Evolutionary conservation across 2,329 filamentous ascomycete genomes (phyloP).

Genomic region (Macroventuria anomochaeta): DNA sequence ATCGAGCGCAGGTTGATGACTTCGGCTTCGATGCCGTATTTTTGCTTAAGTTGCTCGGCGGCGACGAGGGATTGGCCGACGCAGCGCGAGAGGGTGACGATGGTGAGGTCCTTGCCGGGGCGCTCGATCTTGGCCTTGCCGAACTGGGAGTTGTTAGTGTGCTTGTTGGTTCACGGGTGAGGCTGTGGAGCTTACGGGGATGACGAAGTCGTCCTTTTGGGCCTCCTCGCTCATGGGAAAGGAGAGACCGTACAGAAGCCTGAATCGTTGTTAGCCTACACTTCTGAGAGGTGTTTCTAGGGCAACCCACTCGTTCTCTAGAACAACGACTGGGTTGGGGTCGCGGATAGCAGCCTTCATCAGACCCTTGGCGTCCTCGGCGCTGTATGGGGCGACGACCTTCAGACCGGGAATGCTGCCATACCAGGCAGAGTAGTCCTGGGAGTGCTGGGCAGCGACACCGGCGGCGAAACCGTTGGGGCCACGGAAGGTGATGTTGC

Average conservation of each 20-base stretch:
- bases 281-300: background rate
- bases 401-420: constrained; percentile 97
- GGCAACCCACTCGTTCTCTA: constrained; percentile 58
- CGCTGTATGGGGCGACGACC: constrained; percentile 94
- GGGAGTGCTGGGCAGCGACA: constrained; percentile 97
- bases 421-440: constrained; percentile 99
- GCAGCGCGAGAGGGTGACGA: constrained; percentile 92
- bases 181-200: constrained; percentile 63
- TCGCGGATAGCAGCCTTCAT: constrained; percentile 97
- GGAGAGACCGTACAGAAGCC: constrained; percentile 82
- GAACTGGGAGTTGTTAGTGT: constrained; percentile 58
- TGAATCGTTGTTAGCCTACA: constrained; percentile 49
- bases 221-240: constrained; percentile 98
- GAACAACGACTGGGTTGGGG: constrained; percentile 88
- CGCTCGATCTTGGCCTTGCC: constrained; percentile 99
- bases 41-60: constrained; percentile 90
- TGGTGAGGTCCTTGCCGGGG: constrained; percentile 91
- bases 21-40: constrained; percentile 94
- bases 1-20: constrained; percentile 98
- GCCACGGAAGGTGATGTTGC: constrained; percentile 99
- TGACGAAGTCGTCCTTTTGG: constrained; percentile 94
- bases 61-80: constrained; percentile 90
- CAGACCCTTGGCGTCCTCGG: constrained; percentile 97
- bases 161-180: background rate
- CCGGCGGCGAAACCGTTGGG: constrained; percentile 97